A percentile compares a stretch with the other conserved stretches of the same genome.
Conservation (phyloP, 2,329 filamentous ascomycete genomes). For the Fusarium sp. region DNA sequence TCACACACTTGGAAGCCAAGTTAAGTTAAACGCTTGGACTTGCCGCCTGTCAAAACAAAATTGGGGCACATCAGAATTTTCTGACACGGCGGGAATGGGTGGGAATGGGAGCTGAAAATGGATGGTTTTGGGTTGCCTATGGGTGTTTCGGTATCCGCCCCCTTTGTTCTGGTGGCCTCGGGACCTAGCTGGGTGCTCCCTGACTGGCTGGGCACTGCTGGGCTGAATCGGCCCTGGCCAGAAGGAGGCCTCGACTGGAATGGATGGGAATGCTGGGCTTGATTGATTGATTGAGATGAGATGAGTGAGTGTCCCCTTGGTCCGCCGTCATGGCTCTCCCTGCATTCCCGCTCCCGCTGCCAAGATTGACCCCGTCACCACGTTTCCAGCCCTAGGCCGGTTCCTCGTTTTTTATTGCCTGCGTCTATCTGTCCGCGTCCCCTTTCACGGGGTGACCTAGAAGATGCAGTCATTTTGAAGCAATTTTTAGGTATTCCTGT, state of each 20-base stretch:
- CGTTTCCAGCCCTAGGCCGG: constrained; percentile 39
- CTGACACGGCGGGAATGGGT: constrained; percentile 37
- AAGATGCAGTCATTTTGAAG: constrained; percentile 6
- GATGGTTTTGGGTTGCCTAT: not conserved
- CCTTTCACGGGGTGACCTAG: constrained; percentile 9
- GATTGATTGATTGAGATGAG: constrained; percentile 30
- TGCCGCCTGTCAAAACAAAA: constrained; percentile 37
- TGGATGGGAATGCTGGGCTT: constrained; percentile 22
- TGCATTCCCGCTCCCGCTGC: constrained; percentile 40
- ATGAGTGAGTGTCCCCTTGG: constrained; percentile 19
- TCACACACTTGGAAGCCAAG: constrained; percentile 9
- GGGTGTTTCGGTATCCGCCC: not conserved
- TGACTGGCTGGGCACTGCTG: not conserved
- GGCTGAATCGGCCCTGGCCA: not conserved
- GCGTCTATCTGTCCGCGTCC: constrained; percentile 5
- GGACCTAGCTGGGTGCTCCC: constrained; percentile 13
- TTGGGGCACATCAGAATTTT: constrained; percentile 32
- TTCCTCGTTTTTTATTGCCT: constrained; percentile 24
- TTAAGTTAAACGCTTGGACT: constrained; percentile 36
- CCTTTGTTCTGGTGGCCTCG: constrained; percentile 3
- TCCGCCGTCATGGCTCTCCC: constrained; percentile 37
- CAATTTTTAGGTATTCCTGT: constrained; percentile 17
- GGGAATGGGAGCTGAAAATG: not conserved
- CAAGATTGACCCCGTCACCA: constrained; percentile 37
- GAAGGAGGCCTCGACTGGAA: constrained; percentile 23